phyloP scores from a whole-genome alignment of 495 filamentous ascomycete genomes.

The Talaromyces ruber region DNA sequence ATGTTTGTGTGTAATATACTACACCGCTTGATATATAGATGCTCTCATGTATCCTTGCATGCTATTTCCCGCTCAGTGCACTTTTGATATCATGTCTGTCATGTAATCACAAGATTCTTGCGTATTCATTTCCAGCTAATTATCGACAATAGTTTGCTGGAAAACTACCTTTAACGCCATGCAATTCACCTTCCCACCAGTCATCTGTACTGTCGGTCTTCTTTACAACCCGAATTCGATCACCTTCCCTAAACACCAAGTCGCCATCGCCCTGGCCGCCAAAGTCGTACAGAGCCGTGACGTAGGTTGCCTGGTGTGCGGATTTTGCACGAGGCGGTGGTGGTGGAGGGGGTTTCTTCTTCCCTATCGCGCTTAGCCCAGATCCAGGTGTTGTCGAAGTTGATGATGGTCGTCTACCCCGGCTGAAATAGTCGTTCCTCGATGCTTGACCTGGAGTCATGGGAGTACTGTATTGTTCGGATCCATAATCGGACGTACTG shows the following conservation, averaged over 20 bases:
- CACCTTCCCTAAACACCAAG: conserved; percentile 74
- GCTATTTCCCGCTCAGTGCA: not conserved
- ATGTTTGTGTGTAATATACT: not conserved
- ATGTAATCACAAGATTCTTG: not conserved
- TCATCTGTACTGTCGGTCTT: conserved; percentile 82
- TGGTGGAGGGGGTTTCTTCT: conserved; percentile 61
- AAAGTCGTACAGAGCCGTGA: conserved; percentile 78
- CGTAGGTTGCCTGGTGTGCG: conserved; percentile 47
- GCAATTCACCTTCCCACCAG: conserved; percentile 90
- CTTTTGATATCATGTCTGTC: not conserved
- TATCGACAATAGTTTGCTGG: conserved; percentile 79
- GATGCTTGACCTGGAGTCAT: conserved; percentile 11
- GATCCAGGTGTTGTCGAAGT: conserved; percentile 23
- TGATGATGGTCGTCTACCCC: conserved; percentile 24
- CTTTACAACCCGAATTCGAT: conserved; percentile 73
- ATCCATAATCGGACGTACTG: conserved; percentile 14
- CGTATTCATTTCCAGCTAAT: not conserved
- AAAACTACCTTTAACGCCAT: conserved; percentile 67
- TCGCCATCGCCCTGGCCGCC: conserved; percentile 64
- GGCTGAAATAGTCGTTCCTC: conserved; percentile 44
- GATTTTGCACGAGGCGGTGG: conserved; percentile 49
- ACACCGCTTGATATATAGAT: not conserved
- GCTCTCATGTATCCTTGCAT: not conserved
- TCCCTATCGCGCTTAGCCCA: conserved; percentile 26
- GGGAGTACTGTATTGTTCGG: conserved; percentile 8